Conservation (phyloP, 2,329 filamentous ascomycete species). For the Trichoderma brevicompactum region DNA sequence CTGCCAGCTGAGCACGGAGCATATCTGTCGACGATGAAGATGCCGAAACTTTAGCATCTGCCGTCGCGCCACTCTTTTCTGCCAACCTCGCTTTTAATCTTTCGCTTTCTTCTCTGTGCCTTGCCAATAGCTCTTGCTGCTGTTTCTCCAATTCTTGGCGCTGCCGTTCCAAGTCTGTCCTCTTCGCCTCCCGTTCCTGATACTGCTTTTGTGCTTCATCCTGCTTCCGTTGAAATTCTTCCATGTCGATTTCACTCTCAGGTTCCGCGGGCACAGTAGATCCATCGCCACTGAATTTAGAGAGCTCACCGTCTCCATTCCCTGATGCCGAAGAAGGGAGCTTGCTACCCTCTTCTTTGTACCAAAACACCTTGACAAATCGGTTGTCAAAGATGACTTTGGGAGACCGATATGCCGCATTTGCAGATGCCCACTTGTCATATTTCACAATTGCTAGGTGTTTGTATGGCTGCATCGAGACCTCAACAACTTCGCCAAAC, state of each 20-base stretch:
- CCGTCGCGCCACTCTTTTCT: constrained; percentile 39
- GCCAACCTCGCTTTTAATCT: constrained; percentile 62
- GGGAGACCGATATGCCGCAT: constrained; percentile 73
- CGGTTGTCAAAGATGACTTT: constrained; percentile 84
- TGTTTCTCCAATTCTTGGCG: constrained; percentile 68
- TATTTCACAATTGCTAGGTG: constrained; percentile 72
- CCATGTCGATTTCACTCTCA: constrained; percentile 66
- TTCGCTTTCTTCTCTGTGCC: constrained; percentile 68
- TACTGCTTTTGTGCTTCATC: constrained; percentile 72
- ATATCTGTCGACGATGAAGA: constrained; percentile 56
- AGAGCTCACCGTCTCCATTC: constrained; percentile 37
- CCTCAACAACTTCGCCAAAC: constrained; percentile 68
- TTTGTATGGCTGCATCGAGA: constrained; percentile 69
- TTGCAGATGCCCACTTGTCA: constrained; percentile 66
- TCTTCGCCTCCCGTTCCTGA: constrained; percentile 67
- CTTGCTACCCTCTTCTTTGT: constrained; percentile 57
- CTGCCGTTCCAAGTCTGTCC: constrained; percentile 64
- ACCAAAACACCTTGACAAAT: constrained; percentile 85
- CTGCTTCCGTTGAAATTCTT: constrained; percentile 70
- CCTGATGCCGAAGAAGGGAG: constrained; percentile 36
- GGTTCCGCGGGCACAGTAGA: constrained; percentile 32
- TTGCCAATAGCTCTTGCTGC: constrained; percentile 63
- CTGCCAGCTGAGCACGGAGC: constrained; percentile 72
- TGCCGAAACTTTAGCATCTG: constrained; percentile 23
- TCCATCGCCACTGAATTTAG: constrained; percentile 28